Evolutionary conservation across 2,329 filamentous ascomycete species (phyloP), one percentile per base, ranked within the genome.

Genomic region (Stagonosporopsis chrysanthemi): DNA sequence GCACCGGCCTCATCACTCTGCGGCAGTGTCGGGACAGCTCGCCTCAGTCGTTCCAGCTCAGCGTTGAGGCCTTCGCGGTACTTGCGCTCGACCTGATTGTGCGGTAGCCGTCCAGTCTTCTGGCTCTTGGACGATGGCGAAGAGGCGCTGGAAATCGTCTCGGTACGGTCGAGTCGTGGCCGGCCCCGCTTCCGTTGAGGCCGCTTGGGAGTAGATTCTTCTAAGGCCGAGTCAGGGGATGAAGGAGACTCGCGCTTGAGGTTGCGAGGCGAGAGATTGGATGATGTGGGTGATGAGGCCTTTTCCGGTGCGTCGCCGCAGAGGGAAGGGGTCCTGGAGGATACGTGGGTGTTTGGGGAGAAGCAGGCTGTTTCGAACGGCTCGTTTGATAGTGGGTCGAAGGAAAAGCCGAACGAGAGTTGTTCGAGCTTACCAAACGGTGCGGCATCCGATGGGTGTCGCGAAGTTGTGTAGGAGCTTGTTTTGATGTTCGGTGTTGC

Each of bases 1-100:
- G 62, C 56, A 22, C 55, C 64, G 2, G 58, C 63, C 14, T 67
- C 61, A 8, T 73, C 70, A 28, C 63, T 65, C 47, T 75, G 73
- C 5, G 69, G 61, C 5, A 77, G 64, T 3, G 70, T 70, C 3
- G 70, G 71, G 4, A 74, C 65, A 12, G 70, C 68, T 8, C 53
- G 61, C 36, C 70, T 55, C 24, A 74, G 55, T 31, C 71, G 58
- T 44, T 74, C 71, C 40, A 74, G 58, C 36, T 73, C 69, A 2
- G 66, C 64, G 35, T 74, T 74, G 23, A 74, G 63, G 15, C 71
- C 71, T 44, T 68, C 66, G 39, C 66, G 66, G 43, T 68, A 68
- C 46, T 68, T 68, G 50, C 66, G 64, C 33, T 68, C 72, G 42
- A 54, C 66, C 51, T 76, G 72, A 47, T 75, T 75, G 63, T 76